Conservation (phyloP, 495 filamentous ascomycete genomes). For the Penicillium antarcticum region DNA sequence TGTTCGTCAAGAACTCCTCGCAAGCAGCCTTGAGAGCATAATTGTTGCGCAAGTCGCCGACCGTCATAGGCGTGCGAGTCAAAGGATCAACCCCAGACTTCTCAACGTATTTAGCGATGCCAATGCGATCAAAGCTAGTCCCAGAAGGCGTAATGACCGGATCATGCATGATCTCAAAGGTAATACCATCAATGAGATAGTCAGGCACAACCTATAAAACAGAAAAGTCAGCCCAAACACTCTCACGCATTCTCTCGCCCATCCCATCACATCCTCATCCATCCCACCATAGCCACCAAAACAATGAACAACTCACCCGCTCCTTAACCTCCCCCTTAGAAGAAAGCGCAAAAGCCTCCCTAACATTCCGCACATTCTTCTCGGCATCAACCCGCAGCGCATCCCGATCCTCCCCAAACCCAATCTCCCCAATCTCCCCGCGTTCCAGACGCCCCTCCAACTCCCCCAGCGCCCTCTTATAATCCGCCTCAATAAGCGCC, state of each 20-base stretch:
- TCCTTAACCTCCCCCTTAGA: conserved; percentile 58
- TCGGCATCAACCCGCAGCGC: conserved; percentile 45
- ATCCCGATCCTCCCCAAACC: conserved; percentile 39
- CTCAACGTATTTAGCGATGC: conserved; percentile 82
- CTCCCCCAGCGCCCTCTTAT: conserved; percentile 54
- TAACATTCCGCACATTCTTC: conserved; percentile 48
- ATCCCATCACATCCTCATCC: background rate
- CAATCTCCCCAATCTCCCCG: conserved; percentile 46
- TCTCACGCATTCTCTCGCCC: too few species aligned
- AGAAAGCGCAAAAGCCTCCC: conserved; percentile 44
- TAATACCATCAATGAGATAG: conserved; percentile 84
- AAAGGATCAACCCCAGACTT: conserved; percentile 74
- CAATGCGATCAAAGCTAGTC: conserved; percentile 82
- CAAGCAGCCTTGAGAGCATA: conserved; percentile 79
- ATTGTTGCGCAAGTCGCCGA: conserved; percentile 78
- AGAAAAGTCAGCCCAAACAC: conserved; percentile 5
- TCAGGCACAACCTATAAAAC: conserved; percentile 66
- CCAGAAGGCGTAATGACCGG: conserved; percentile 86
- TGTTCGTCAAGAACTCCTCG: conserved; percentile 76
- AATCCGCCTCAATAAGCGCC: conserved; percentile 45
- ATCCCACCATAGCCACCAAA: background rate
- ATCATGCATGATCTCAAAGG: conserved; percentile 90
- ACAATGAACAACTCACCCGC: conserved; percentile 47
- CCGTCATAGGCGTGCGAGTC: conserved; percentile 68
- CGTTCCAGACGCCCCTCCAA: conserved; percentile 39